phyloP scores from a whole-genome alignment of 2,329 filamentous ascomycete genomes.

The Sclerotinia subarctica region DNA sequence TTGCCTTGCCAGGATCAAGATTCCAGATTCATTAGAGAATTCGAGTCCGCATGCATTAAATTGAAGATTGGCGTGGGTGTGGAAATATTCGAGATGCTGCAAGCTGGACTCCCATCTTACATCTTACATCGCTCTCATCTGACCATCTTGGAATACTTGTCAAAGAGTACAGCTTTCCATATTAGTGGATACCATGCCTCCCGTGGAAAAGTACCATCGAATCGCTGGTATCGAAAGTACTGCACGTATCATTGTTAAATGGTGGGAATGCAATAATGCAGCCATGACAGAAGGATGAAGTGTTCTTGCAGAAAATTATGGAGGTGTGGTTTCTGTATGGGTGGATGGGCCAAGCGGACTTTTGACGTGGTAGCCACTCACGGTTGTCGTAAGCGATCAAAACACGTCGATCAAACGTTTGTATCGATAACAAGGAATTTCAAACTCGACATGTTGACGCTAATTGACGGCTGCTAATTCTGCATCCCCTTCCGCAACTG shows the following conservation, averaged over 20 bases:
- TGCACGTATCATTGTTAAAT: background rate
- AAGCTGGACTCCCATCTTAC: conserved; percentile 4
- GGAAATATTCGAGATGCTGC: background rate
- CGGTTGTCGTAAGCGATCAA: background rate
- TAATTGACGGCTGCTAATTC: background rate
- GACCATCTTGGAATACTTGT: background rate
- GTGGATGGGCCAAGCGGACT: background rate
- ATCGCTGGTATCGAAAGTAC: background rate
- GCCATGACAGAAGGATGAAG: conserved; percentile 10
- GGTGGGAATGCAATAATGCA: conserved; percentile 5
- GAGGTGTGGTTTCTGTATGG: conserved; percentile 1
- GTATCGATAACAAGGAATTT: background rate
- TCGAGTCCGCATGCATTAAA: background rate
- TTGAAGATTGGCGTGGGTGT: background rate
- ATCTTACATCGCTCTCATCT: conserved; percentile 3
- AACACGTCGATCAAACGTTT: background rate
- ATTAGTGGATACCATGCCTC: background rate
- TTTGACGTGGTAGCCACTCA: background rate
- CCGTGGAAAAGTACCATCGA: background rate
- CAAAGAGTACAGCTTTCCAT: background rate
- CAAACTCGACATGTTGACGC: background rate
- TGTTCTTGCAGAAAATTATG: conserved; percentile 19
- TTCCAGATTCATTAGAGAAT: background rate
- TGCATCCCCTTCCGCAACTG: background rate
- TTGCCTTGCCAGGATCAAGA: background rate